Base-by-base conservation (phyloP, 2,329 filamentous ascomycete genomes). In the Fusarium nelsonii region DNA sequence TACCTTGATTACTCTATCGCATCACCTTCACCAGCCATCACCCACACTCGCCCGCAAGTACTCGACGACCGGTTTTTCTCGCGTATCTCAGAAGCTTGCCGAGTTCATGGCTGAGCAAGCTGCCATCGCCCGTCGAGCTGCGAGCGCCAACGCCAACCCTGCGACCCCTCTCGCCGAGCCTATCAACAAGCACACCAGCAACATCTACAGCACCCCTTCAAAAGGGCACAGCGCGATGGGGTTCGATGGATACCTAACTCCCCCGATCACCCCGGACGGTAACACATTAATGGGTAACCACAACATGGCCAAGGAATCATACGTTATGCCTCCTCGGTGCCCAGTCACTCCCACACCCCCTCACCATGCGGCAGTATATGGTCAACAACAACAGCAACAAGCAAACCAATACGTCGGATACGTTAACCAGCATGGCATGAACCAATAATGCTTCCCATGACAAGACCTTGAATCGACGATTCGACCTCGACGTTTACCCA, bases 211-310 rank as follows among this genome's bases (percentile, higher is more conserved):
- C 80, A 96, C 93, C 16, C 93, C 93, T 15, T 90, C 93, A 75
- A 95, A 95, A 83, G 87, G 87, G 50, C 88, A 90, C 63, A 90
- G 89, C 69, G 83, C 87, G 52, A 82, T 87, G 53, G 85, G 89
- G 68, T 88, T 89, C 37, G 87, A 93, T 70, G 93, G 92, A 60
- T 94, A 94, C 79, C 87, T 94, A 71, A 96, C 93, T 16, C 93
- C 93, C 28, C 93, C 93, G 2, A 95, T 96, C 77, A 96, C 93
- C 0, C 93, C 93, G 6, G 92, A 95, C 66, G 87, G 88, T 9
- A 84, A 86, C 52, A 84, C 82, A 71, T 89, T 89, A 54, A 82
- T 79, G 39, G 79, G 79, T 40, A 79, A 78, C 32, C 79, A 80
- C 49, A 78, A 81, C 48, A 78, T 80, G 73, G 77, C 79, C 50